These are phyloP conservation scores for Phyllachora maydis DNA, from an alignment of 2,329 filamentous ascomycete species.

Conservation along the genomic window DNA sequence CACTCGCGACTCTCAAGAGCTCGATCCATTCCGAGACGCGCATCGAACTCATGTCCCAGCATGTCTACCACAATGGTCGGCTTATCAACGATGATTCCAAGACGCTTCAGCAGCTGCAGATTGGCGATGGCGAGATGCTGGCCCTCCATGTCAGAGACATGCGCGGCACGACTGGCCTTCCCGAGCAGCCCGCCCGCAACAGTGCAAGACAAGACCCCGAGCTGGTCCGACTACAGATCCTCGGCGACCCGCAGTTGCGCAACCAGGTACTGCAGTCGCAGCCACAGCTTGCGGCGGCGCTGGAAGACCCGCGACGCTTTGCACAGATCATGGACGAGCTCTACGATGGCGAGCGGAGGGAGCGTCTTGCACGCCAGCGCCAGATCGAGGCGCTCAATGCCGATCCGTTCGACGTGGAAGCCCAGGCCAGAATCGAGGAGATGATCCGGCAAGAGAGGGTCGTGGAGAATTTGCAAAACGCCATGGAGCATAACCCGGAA, in stretches of 20 bases:
- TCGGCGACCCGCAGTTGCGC: slow-evolving; percentile 57
- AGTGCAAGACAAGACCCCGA: slow-evolving; percentile 45
- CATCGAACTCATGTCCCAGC: slow-evolving; percentile 52
- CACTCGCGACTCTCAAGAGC: slow-evolving; percentile 66
- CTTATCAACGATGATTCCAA: slow-evolving; percentile 58
- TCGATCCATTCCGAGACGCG: slow-evolving; percentile 70
- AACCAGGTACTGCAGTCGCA: slow-evolving; percentile 50
- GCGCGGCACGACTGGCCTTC: slow-evolving; percentile 11
- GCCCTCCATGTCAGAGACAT: slow-evolving; percentile 58
- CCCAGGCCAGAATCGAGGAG: slow-evolving; percentile 83
- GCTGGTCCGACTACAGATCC: slow-evolving; percentile 59
- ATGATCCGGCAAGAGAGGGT: slow-evolving; percentile 91
- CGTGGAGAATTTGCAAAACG: slow-evolving; percentile 87
- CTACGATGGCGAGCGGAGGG: slow-evolving; percentile 48
- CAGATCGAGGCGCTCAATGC: slow-evolving; percentile 75
- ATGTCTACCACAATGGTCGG: slow-evolving; percentile 78
- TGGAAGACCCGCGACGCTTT: slow-evolving; percentile 61
- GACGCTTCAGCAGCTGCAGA: slow-evolving; percentile 62
- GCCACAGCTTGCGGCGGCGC: slow-evolving; percentile 55
- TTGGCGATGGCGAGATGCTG: slow-evolving; percentile 82
- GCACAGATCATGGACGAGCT: slow-evolving; percentile 48
- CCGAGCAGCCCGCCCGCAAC: slow-evolving; percentile 10
- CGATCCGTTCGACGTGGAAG: slow-evolving; percentile 85
- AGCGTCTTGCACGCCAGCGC: slow-evolving; percentile 57
- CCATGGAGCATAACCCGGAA: slow-evolving; percentile 94